phyloP scores from a whole-genome alignment of 768 basidiomycete species.

The Ramaria rubella region DNA sequence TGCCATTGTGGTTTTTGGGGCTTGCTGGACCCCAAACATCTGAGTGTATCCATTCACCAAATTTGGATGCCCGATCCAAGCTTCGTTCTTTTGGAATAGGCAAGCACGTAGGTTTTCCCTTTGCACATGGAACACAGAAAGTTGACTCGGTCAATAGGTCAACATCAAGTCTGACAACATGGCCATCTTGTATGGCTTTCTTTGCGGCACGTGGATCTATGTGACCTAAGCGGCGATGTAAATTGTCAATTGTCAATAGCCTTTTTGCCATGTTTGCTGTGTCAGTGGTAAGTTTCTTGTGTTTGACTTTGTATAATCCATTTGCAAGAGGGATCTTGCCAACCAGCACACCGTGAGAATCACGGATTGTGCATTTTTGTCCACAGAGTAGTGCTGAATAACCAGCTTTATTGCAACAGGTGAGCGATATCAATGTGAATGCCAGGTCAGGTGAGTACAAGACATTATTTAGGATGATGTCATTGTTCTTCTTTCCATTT shows the following conservation, averaged over 20 bases:
- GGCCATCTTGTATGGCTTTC: conserved; percentile 2
- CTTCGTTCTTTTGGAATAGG: too few relatives aligned
- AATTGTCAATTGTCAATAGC: conserved; percentile 22
- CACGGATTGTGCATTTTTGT: conserved; percentile 14
- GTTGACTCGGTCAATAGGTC: too few relatives aligned
- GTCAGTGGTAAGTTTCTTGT: conserved; percentile 2
- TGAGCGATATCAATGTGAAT: conserved; percentile 19
- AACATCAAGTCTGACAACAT: too few relatives aligned
- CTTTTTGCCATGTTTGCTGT: conserved; percentile 9
- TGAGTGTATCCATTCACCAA: too few relatives aligned
- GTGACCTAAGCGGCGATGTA: conserved; percentile 27
- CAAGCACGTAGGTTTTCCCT: too few relatives aligned
- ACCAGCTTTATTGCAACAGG: conserved; percentile 15
- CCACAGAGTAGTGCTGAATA: conserved; percentile 9
- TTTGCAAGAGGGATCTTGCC: conserved; percentile 9
- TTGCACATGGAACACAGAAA: too few relatives aligned
- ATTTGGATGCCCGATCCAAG: too few relatives aligned
- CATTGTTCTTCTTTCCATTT: conserved; percentile 11
- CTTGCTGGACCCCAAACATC: too few relatives aligned
- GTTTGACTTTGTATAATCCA: conserved; percentile 20
- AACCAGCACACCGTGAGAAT: conserved; percentile 11
- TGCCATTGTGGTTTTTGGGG: too few relatives aligned
- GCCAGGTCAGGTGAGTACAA: conserved; percentile 18
- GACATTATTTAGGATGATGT: conserved; percentile 14
- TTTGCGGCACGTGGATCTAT: conserved; percentile 14